Percentiles rank a stretch among this genome's conserved stretches.
Conservation (phyloP, 1,284 basidiomycete genomes). For the Trametes versicolor region DNA sequence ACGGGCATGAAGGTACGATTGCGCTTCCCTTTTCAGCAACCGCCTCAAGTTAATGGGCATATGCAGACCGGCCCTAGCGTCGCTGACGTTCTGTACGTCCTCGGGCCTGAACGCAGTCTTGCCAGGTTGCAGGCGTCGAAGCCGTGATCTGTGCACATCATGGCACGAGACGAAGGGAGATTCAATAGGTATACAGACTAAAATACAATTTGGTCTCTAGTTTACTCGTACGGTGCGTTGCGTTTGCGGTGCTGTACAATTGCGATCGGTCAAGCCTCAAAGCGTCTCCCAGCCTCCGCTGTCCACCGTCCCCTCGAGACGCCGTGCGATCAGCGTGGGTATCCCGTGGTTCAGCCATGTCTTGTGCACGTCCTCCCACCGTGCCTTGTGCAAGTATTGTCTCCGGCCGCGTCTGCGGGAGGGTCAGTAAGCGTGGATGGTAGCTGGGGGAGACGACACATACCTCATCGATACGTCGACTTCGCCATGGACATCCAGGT, state of each 20-base stretch:
- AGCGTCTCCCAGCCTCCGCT: constrained; percentile 94
- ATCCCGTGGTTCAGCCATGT: constrained; percentile 92
- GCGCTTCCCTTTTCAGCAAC: neutral
- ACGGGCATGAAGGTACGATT: constrained; percentile 78
- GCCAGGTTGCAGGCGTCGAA: constrained; percentile 40
- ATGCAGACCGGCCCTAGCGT: constrained; percentile 60
- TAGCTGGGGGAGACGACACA: constrained; percentile 35
- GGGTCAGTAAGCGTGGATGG: constrained; percentile 6
- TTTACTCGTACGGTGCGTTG: constrained; percentile 3
- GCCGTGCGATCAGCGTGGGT: constrained; percentile 90
- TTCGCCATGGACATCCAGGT: constrained; percentile 95
- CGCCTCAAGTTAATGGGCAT: neutral
- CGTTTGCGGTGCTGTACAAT: constrained; percentile 13
- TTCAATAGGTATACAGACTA: constrained; percentile 12
- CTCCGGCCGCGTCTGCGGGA: constrained; percentile 79
- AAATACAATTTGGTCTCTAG: constrained; percentile 16
- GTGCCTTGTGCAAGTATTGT: constrained; percentile 86
- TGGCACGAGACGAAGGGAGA: neutral
- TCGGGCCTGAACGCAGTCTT: constrained; percentile 51
- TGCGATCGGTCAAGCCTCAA: constrained; percentile 45
- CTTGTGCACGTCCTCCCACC: constrained; percentile 94
- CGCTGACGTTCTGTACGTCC: constrained; percentile 52
- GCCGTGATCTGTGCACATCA: neutral
- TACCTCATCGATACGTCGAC: constrained; percentile 93
- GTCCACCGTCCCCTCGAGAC: constrained; percentile 90